Conservation (phyloP, 495 filamentous ascomycete species). For the Penicillium samsonianum region DNA sequence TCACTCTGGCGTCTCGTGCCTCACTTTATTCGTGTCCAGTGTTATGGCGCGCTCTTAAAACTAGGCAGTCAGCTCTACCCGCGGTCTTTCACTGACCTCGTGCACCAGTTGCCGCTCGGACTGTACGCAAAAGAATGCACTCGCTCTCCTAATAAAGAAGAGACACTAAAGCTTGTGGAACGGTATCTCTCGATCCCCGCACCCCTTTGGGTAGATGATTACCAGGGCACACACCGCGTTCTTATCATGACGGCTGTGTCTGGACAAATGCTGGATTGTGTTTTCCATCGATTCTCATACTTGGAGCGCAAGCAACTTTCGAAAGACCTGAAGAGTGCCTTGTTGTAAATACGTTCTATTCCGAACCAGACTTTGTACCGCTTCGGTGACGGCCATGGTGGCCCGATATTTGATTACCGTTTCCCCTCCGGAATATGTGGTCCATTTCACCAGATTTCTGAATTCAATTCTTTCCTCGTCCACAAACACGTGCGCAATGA, state of each 20-base stretch:
- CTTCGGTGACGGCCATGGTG: constrained; percentile 23
- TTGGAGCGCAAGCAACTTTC: not conserved
- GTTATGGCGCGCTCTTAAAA: not conserved
- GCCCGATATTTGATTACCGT: constrained; percentile 22
- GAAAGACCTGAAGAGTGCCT: not conserved
- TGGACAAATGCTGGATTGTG: not conserved
- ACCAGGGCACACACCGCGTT: not conserved
- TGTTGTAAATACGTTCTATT: not conserved
- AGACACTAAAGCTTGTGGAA: not conserved
- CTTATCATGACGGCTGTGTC: not conserved
- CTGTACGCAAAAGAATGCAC: not conserved
- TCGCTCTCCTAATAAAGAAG: not conserved
- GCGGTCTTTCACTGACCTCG: not conserved
- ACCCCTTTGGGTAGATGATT: not conserved
- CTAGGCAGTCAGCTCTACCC: not conserved
- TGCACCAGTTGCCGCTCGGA: not conserved
- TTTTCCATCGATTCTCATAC: not conserved
- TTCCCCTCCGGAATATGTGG: constrained; percentile 17
- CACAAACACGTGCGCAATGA: constrained; percentile 1
- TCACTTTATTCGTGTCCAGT: not conserved
- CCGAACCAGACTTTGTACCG: constrained; percentile 23
- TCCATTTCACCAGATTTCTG: constrained; percentile 23
- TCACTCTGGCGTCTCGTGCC: not conserved
- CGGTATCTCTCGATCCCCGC: not conserved
- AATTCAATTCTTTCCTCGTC: constrained; percentile 26